Conservation (phyloP, 495 filamentous ascomycete species). For the Geoglossum glabrum region DNA sequence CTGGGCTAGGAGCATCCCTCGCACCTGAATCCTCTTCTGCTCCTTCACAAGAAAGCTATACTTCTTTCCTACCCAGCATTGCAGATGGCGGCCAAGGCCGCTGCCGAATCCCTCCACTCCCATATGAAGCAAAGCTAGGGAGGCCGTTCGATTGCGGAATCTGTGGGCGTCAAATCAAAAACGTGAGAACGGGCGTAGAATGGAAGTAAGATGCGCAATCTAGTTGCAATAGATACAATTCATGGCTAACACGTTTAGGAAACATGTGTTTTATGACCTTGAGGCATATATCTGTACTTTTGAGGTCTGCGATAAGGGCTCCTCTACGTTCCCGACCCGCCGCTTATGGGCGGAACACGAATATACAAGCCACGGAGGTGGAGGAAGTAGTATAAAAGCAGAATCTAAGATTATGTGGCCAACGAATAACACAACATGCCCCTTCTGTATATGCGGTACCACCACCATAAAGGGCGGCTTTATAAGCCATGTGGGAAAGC, state of each 20-base stretch:
- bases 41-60: neutral
- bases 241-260: neutral
- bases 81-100: too few species aligned
- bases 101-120: neutral
- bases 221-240: neutral
- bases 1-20: too few species aligned
- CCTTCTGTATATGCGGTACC: neutral
- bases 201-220: neutral
- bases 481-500: neutral
- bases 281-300: neutral
- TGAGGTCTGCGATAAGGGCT: neutral
- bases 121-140: neutral
- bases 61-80: neutral
- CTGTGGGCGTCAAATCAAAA: neutral
- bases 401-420: too few species aligned
- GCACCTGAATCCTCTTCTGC: too few species aligned
- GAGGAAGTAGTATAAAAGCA: too few species aligned
- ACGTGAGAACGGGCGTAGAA: neutral
- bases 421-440: neutral
- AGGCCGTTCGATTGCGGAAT: neutral
- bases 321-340: neutral
- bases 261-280: neutral
- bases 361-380: too few species aligned
- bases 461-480: neutral
- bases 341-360: neutral